A percentile compares a stretch with the other conserved stretches of the same genome.
Evolutionary conservation across 2,329 filamentous ascomycete genomes (phyloP).

Genomic region (Colletotrichum musicola): DNA sequence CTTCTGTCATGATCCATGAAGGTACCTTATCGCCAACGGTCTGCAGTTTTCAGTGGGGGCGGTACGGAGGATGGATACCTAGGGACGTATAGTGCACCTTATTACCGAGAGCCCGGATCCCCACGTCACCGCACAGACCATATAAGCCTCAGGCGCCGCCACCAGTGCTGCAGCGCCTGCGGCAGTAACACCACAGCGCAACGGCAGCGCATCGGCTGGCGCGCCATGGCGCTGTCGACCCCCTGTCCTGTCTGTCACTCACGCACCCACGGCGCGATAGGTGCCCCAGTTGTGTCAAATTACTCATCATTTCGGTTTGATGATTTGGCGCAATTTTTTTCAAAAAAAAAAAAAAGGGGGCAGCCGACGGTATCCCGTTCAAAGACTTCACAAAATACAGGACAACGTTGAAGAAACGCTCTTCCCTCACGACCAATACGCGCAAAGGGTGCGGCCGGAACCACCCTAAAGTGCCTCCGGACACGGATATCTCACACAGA

Average conservation of each 20-base stretch:
- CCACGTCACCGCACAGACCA: background rate
- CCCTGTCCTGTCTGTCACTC: background rate
- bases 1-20: too few species aligned
- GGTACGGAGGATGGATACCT: too few species aligned
- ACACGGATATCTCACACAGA: background rate
- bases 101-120: background rate
- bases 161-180: too few species aligned
- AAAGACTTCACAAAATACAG: background rate
- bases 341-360: conserved; percentile 2
- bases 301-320: conserved; percentile 31
- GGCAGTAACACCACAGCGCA: too few species aligned
- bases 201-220: background rate
- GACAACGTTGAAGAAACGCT: background rate
- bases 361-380: background rate
- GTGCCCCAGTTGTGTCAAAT: conserved; percentile 23
- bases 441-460: background rate
- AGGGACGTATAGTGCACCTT: background rate
- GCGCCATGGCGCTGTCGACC: background rate
- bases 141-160: too few species aligned
- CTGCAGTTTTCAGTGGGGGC: too few species aligned
- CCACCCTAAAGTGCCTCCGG: background rate
- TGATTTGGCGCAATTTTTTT: conserved; percentile 22
- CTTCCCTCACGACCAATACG: background rate
- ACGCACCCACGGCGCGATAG: background rate
- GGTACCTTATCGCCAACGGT: too few species aligned